Evolutionary conservation across 305 asterid species (phyloP).

Genomic region (Fraxinus nigra): DNA sequence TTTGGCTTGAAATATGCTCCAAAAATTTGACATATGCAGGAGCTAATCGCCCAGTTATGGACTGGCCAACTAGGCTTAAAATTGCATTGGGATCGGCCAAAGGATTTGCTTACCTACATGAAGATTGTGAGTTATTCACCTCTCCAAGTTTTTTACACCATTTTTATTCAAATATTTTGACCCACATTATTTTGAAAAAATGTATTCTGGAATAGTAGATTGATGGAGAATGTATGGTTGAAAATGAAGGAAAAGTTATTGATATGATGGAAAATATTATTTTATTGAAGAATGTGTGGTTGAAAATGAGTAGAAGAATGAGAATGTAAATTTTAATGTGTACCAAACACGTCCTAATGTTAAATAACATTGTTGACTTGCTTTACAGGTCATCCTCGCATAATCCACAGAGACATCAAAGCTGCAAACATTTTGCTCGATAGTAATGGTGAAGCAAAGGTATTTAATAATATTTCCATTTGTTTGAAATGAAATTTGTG

Average conservation of each 20-base stretch:
- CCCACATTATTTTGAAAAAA: background rate
- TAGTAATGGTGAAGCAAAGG: constrained; percentile 71
- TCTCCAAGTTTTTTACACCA: background rate
- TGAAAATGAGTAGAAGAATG: no score
- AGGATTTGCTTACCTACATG: constrained; percentile 92
- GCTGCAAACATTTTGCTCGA: constrained; percentile 79
- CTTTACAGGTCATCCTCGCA: constrained; percentile 78
- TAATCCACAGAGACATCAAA: constrained; percentile 86
- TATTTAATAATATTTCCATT: constrained; percentile 13
- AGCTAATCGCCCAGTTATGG: constrained; percentile 57
- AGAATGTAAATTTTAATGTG: no score
- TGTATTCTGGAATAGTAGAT: no score
- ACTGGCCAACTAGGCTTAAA: constrained; percentile 60
- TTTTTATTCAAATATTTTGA: background rate
- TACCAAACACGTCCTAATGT: background rate
- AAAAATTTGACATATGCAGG: constrained; percentile 33
- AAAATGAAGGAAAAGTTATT: no score
- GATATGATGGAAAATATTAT: no score
- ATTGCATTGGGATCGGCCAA: constrained; percentile 87
- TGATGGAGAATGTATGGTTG: no score
- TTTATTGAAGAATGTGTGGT: no score
- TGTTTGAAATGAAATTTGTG: background rate
- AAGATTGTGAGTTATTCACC: constrained; percentile 55
- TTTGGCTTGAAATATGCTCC: no score
- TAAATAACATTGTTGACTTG: background rate